Evolutionary conservation across 2,329 filamentous ascomycete genomes (phyloP).

Genomic region (Verticillium dahliae): DNA sequence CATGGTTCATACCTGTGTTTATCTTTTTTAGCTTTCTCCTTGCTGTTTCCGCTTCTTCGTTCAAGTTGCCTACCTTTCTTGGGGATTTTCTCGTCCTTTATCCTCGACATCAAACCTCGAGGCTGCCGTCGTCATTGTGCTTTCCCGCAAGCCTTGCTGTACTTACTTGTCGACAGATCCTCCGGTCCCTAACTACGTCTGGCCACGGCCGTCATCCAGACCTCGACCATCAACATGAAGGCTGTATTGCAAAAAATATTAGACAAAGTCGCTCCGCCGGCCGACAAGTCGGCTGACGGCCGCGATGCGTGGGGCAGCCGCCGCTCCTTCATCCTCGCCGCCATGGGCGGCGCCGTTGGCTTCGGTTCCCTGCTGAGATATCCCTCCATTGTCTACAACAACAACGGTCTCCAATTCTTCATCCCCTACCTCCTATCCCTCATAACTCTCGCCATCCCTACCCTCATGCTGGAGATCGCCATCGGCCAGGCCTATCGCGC

Average conservation of each 20-base stretch:
- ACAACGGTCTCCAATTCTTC: constrained; percentile 50
- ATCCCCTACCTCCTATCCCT: constrained; percentile 47
- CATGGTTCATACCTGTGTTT: no score
- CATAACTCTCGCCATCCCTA: constrained; percentile 44
- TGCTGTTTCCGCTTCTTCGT: not conserved
- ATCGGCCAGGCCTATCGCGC: constrained; percentile 59
- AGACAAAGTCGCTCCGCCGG: constrained; percentile 14
- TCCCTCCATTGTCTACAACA: constrained; percentile 49
- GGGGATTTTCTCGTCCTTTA: not conserved
- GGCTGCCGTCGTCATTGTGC: no score
- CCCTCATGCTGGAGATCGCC: constrained; percentile 50
- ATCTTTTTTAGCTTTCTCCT: no score
- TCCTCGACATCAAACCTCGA: not conserved
- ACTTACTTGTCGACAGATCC: no score
- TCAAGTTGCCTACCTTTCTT: not conserved
- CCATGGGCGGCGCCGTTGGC: constrained; percentile 47
- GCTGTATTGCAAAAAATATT: constrained; percentile 8
- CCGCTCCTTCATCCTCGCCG: constrained; percentile 39
- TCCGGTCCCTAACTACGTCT: no score
- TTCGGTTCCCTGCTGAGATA: constrained; percentile 48
- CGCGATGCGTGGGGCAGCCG: constrained; percentile 40
- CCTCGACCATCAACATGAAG: not conserved
- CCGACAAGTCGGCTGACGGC: constrained; percentile 17
- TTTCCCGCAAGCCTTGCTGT: no score
- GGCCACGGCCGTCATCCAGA: not conserved